phyloP scores from a whole-genome alignment of 2,329 filamentous ascomycete species.

The Fusarium sp. region DNA sequence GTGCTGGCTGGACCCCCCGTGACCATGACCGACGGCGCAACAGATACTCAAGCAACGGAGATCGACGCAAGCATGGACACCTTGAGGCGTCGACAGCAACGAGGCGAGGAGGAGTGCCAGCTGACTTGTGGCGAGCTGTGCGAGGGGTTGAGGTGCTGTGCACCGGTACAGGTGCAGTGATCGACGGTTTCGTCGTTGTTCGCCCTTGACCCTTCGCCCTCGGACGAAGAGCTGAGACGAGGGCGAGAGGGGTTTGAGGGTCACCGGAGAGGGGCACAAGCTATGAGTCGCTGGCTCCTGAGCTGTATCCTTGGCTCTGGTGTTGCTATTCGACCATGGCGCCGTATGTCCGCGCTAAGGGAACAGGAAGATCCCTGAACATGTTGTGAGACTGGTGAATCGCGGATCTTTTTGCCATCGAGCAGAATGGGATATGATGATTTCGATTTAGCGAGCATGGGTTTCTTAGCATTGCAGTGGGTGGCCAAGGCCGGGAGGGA shows the following conservation, averaged over 20 bases:
- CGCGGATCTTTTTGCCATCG: constrained; percentile 6
- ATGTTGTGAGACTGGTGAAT: neutral
- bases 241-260: constrained; percentile 25
- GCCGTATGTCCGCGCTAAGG: constrained; percentile 18
- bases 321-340: constrained; percentile 9
- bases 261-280: constrained; percentile 18
- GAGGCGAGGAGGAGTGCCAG: constrained; percentile 54
- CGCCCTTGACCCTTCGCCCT: neutral
- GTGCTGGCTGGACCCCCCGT: constrained; percentile 25
- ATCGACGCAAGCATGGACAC: constrained; percentile 14
- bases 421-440: constrained; percentile 2
- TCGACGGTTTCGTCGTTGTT: constrained; percentile 22
- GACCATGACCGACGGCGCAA: constrained; percentile 13
- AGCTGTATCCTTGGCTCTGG: constrained; percentile 13
- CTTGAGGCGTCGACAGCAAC: constrained; percentile 18
- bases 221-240: constrained; percentile 9
- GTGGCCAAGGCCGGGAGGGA: constrained; percentile 8
- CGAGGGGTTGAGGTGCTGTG: constrained; percentile 63
- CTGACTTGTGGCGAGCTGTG: constrained; percentile 63
- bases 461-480: constrained; percentile 5
- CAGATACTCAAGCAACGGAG: constrained; percentile 14
- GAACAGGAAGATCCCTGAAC: constrained; percentile 30
- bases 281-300: constrained; percentile 8
- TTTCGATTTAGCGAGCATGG: constrained; percentile 13
- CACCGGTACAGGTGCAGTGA: constrained; percentile 31